Percentiles rank a stretch among this genome's conserved stretches.
Conservation (phyloP, 495 filamentous ascomycete species). For the Neurospora sp. region DNA sequence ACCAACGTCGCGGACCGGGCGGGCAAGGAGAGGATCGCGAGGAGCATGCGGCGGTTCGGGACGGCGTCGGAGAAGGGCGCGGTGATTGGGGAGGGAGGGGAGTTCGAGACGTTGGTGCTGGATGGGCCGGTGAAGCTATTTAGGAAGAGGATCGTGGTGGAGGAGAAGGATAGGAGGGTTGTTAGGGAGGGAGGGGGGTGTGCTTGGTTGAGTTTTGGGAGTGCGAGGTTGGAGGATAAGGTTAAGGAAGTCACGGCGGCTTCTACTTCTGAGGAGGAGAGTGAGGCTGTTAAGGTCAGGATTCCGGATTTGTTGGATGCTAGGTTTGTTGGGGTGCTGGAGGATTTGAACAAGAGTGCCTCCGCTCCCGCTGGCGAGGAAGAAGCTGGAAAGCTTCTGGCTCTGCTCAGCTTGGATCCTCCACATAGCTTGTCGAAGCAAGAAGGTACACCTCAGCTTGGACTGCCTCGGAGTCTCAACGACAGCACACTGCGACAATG, state of each 20-base stretch:
- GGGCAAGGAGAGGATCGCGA: slow-evolving; percentile 45
- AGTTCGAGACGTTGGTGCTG: slow-evolving; percentile 89
- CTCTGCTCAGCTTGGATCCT: neutral
- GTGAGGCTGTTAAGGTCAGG: slow-evolving; percentile 21
- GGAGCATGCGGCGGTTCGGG: slow-evolving; percentile 60
- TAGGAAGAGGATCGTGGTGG: slow-evolving; percentile 58
- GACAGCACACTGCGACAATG: slow-evolving; percentile 13
- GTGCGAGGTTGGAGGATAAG: neutral
- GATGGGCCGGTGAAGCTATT: slow-evolving; percentile 67
- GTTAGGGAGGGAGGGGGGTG: slow-evolving; percentile 61
- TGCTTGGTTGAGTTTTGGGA: slow-evolving; percentile 24
- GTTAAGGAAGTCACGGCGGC: neutral
- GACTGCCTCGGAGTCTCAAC: neutral
- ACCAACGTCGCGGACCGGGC: slow-evolving; percentile 53
- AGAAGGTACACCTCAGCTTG: neutral
- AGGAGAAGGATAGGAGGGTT: slow-evolving; percentile 39
- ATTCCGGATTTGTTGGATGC: slow-evolving; percentile 37
- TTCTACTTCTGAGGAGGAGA: neutral
- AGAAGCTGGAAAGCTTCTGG: neutral
- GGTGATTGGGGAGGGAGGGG: slow-evolving; percentile 83
- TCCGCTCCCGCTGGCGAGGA: neutral
- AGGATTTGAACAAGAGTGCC: neutral
- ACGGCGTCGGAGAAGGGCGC: slow-evolving; percentile 48
- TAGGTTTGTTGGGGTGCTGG: slow-evolving; percentile 30
- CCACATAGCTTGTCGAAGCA: neutral